phyloP scores from a whole-genome alignment of 2,329 filamentous ascomycete genomes.

The Fusarium sp. region DNA sequence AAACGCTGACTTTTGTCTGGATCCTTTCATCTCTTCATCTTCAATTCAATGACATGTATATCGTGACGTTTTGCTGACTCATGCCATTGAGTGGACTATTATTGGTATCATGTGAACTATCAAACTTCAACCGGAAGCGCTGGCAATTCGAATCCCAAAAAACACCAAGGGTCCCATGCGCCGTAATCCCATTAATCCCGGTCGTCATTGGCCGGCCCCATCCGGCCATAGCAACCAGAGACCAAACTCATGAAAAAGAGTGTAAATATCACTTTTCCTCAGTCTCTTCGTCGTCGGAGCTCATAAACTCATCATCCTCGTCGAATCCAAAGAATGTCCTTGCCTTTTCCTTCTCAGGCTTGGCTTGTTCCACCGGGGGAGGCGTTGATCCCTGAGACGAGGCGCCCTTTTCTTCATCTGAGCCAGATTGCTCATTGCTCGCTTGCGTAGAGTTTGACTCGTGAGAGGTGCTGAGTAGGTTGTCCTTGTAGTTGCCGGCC shows the following conservation, averaged over 20 bases:
- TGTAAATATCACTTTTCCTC: slow-evolving; percentile 37
- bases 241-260: background rate
- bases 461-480: slow-evolving; percentile 60
- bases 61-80: slow-evolving; percentile 27
- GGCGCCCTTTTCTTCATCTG: slow-evolving; percentile 52
- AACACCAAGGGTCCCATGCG: slow-evolving; percentile 33
- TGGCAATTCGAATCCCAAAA: slow-evolving; percentile 27
- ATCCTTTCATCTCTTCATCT: slow-evolving; percentile 6
- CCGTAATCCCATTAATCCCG: slow-evolving; percentile 38
- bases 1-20: slow-evolving; percentile 37
- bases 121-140: slow-evolving; percentile 24
- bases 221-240: background rate
- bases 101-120: slow-evolving; percentile 37
- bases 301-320: slow-evolving; percentile 78
- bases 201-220: slow-evolving; percentile 34
- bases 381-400: slow-evolving; percentile 60
- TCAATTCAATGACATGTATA: background rate
- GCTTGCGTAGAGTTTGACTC: slow-evolving; percentile 54
- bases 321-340: slow-evolving; percentile 77
- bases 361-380: slow-evolving; percentile 54
- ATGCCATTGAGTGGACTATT: slow-evolving; percentile 18
- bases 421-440: slow-evolving; percentile 41
- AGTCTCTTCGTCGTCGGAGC: slow-evolving; percentile 67
- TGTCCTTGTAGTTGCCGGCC: slow-evolving; percentile 68
- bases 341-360: slow-evolving; percentile 51